Base-by-base conservation (phyloP, 2,329 filamentous ascomycete genomes). In the Nannizzia gypsea region DNA sequence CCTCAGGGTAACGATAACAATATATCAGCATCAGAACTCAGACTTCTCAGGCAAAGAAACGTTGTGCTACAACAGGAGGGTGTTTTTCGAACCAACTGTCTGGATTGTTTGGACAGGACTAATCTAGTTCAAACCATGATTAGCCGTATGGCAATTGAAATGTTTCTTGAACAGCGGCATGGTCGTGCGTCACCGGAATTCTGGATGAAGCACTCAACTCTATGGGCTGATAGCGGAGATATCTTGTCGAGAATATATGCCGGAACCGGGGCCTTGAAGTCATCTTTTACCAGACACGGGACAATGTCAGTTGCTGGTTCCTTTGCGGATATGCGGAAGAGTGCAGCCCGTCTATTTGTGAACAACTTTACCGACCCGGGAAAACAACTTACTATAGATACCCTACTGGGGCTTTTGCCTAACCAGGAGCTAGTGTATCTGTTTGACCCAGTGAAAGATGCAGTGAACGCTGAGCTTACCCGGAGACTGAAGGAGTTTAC, bases 191-290 rank as follows among this genome's bases (percentile, higher is more conserved):
- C 81, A 8, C 82, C 85, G 0, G 91, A 97, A 68, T 91, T 97
- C 67, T 96, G 91, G 88, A 87, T 89, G 75, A 81, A 89, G 56
- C 93, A 99, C 74, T 91, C 90, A 6, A 93, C 85, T 62, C 80
- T 99, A 1, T 99, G 93, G 93, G 93, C 93, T 36, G 93, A 99
- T 72, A 97, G 96, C 69, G 93, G 93, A 22, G 93, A 99, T 75
- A 87, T 88, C 4, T 74, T 99, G 55, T 96, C 91, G 11, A 89
- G 90, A 68, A 97, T 96, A 26, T 99, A 99, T 70, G 93, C 93
- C 6, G 93, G 93, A 24, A 99, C 93, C 2, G 93, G 93, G 3
- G 93, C 93, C 15, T 77, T 99, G 50, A 99, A 97, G 72, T 91
- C 90, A 1, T 96, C 91, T 0, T 97, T 96, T 67, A 99, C 93